Evolutionary conservation across 1,284 basidiomycete species (phyloP), one percentile per base, ranked within the genome.

Genomic region (Golubevia pallescens): DNA sequence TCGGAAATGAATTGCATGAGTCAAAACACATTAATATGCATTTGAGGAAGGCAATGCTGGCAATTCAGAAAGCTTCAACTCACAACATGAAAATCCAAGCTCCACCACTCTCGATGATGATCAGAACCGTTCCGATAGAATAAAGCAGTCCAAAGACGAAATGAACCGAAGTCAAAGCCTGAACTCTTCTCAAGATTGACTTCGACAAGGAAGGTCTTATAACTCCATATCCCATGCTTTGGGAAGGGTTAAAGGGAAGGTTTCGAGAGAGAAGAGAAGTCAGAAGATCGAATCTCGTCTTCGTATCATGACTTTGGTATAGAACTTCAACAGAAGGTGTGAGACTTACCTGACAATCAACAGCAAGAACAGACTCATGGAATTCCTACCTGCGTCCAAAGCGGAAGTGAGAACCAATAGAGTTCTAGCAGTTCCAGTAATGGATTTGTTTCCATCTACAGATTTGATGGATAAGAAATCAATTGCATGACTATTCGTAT

Each of bases 71-170:
- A n/a, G 21, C 42, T 16, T 19, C 58, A 24, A 24, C 20, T 6
- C 28, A n/a, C n/a, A 85, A 81, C 5, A 75, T 57, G 58, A 81
- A 72, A 42, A 77, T 71, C 78, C 78, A 85, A 0, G 67, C 73
- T 52, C 73, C 74, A 8, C 69, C 73, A 21, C 71, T 65, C 19
- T 84, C 81, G 32, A 81, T 67, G 42, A 78, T 66, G 20, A 84
- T 74, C 16, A 66, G 16, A 13, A 81, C 70, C 54, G 80, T 77
- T 20, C 80, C 80, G 38, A 82, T 59, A 52, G 79, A 80, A 72
- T 84, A 85, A 24, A 85, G 66, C 8, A 80, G 70, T 20, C 81
- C 78, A 60, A 80, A 85, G 3, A 84, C 60, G 58, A 85, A 84
- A 61, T 85, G 81, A 21, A 76, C 68, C 19, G 62, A 77, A 0